A percentile compares a stretch with the other conserved stretches of the same genome.
phyloP scores from a whole-genome alignment of 768 basidiomycete species.

The Tricholoma sp. region DNA sequence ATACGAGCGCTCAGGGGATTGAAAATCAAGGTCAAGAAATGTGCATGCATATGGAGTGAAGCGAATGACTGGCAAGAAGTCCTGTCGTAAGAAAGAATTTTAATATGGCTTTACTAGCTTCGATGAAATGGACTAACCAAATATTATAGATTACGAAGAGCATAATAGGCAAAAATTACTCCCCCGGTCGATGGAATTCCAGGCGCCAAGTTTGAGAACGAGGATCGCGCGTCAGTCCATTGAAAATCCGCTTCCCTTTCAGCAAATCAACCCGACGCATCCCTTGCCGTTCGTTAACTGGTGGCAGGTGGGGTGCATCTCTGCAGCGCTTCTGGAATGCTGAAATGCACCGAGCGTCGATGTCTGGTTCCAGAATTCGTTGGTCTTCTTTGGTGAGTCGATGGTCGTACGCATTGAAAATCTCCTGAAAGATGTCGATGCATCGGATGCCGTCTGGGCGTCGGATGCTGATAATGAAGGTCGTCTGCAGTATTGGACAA shows the following conservation, averaged over 20 bases:
- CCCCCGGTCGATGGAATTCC: conserved; percentile 9
- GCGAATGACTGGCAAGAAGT: not conserved
- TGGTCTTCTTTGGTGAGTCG: conserved; percentile 42
- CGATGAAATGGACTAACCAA: not conserved
- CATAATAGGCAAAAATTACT: not conserved
- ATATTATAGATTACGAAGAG: not conserved
- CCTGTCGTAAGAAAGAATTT: not conserved
- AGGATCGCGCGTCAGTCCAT: conserved; percentile 39
- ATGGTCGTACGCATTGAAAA: conserved; percentile 43
- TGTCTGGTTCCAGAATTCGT: conserved; percentile 19
- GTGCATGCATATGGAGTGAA: conserved; percentile 4
- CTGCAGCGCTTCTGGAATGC: conserved; percentile 44
- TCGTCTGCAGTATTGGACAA: conserved; percentile 32
- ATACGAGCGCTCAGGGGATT: not conserved
- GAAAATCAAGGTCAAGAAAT: not conserved
- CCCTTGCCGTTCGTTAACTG: conserved; percentile 40
- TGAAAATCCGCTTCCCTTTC: conserved; percentile 47
- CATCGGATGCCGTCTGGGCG: conserved; percentile 42
- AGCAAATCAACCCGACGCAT: conserved; percentile 55
- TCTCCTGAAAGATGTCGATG: conserved; percentile 54
- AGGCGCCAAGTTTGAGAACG: conserved; percentile 29
- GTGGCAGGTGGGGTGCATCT: conserved; percentile 35
- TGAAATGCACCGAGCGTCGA: conserved; percentile 31
- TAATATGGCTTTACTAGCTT: not conserved
- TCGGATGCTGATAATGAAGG: conserved; percentile 36